Evolutionary conservation across 768 basidiomycete species (phyloP).

Genomic region (Lactarius pseudohatsudake): DNA sequence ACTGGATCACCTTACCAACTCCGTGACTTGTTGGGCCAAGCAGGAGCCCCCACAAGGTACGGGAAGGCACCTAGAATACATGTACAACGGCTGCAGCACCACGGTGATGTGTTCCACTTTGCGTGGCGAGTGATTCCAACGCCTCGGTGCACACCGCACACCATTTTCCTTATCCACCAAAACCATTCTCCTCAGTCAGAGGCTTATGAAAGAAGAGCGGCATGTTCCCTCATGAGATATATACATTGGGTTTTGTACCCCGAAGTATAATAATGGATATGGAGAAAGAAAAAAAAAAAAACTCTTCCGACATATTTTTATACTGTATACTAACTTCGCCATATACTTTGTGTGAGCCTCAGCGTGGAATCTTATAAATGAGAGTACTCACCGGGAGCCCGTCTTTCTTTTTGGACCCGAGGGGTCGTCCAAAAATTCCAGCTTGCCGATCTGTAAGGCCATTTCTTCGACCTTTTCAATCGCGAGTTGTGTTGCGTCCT

Average conservation of each 20-base stretch:
- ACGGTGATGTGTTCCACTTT: neutral
- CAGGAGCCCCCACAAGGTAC: too few relatives aligned
- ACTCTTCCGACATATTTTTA: neutral
- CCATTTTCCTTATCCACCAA: neutral
- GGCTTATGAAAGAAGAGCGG: neutral
- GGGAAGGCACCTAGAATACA: too few relatives aligned
- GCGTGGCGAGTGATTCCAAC: neutral
- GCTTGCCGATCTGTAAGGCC: neutral
- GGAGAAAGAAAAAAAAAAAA: neutral
- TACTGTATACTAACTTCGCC: neutral
- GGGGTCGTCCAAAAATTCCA: neutral
- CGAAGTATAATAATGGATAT: too few relatives aligned
- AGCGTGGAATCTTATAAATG: too few relatives aligned
- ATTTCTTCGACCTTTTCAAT: neutral
- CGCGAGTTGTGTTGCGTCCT: neutral
- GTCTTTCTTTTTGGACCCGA: neutral
- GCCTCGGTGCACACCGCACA: neutral
- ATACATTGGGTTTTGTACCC: neutral
- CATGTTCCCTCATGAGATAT: neutral
- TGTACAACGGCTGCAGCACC: neutral
- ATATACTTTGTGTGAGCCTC: too few relatives aligned
- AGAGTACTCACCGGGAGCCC: too few relatives aligned
- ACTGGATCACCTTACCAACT: neutral
- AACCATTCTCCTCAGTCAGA: neutral
- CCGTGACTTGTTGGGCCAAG: neutral